phyloP scores from a whole-genome alignment of 805 yeast species.

The Torulaspora franciscae region DNA sequence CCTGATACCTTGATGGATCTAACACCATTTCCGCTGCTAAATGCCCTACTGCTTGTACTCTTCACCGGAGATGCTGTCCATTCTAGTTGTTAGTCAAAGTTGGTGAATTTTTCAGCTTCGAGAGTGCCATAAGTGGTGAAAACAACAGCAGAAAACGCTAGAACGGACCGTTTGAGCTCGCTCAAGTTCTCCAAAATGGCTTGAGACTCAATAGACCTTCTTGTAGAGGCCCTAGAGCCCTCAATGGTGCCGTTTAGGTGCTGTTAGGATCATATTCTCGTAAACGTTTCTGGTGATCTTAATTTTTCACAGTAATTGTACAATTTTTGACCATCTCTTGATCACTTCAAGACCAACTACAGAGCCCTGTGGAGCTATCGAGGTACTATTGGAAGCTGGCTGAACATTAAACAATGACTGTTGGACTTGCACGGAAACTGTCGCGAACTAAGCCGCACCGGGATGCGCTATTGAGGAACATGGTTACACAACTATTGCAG shows the following conservation, averaged over 20 bases:
- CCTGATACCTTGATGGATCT: constrained; percentile 47
- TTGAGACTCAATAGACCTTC: background rate
- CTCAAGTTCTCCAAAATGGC: background rate
- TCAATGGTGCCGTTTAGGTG: background rate
- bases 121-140: background rate
- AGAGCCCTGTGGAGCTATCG: background rate
- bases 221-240: background rate
- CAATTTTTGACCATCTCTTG: background rate
- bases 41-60: background rate
- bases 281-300: background rate
- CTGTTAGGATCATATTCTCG: background rate
- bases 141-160: background rate
- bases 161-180: too few relatives aligned
- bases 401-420: constrained; percentile 23
- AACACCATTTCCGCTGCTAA: constrained; percentile 19
- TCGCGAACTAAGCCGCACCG: constrained; percentile 47
- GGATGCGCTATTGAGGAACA: constrained; percentile 54
- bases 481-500: constrained; percentile 62
- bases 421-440: constrained; percentile 31
- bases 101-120: background rate
- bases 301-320: background rate
- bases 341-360: background rate
- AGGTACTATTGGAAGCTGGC: background rate
- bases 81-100: background rate
- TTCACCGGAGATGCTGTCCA: background rate